These are phyloP conservation scores for Trifolium dubium DNA, from an alignment of 306 rosid genomes.

Conservation along the genomic window DNA sequence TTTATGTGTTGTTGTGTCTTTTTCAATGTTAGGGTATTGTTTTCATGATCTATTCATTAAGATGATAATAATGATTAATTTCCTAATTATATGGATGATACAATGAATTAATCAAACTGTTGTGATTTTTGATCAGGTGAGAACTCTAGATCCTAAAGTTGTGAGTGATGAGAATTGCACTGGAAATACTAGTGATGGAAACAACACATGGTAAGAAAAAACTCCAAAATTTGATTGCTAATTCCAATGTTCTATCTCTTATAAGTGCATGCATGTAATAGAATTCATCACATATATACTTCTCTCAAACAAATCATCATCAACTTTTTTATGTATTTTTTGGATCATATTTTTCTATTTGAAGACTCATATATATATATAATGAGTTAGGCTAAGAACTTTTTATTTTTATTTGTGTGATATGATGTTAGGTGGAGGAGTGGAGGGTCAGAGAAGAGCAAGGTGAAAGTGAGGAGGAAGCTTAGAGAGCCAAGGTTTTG, in stretches of 20 bases:
- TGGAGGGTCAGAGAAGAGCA: slow-evolving; percentile 74
- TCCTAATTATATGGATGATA: background rate
- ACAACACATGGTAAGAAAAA: slow-evolving; percentile 67
- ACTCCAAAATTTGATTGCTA: slow-evolving; percentile 34
- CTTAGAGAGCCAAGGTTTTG: slow-evolving; percentile 97
- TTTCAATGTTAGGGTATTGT: slow-evolving; percentile 48
- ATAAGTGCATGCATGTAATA: slow-evolving; percentile 51
- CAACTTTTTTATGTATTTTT: background rate
- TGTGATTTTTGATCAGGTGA: slow-evolving; percentile 50
- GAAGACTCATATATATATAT: background rate
- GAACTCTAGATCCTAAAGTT: slow-evolving; percentile 69
- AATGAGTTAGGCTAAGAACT: background rate
- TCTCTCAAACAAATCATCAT: slow-evolving; percentile 13
- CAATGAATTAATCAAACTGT: background rate
- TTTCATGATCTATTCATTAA: background rate
- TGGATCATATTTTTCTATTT: background rate
- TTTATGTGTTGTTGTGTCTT: slow-evolving; percentile 31
- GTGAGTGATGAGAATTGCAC: slow-evolving; percentile 72
- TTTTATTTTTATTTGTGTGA: background rate
- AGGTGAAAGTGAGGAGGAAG: slow-evolving; percentile 93
- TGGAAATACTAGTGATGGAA: slow-evolving; percentile 81
- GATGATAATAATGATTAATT: slow-evolving; percentile 8
- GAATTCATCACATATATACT: slow-evolving; percentile 28
- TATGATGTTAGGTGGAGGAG: slow-evolving; percentile 83
- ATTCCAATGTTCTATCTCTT: background rate